phyloP scores from a whole-genome alignment of 2,329 filamentous ascomycete species.

The Grosmannia huntii region DNA sequence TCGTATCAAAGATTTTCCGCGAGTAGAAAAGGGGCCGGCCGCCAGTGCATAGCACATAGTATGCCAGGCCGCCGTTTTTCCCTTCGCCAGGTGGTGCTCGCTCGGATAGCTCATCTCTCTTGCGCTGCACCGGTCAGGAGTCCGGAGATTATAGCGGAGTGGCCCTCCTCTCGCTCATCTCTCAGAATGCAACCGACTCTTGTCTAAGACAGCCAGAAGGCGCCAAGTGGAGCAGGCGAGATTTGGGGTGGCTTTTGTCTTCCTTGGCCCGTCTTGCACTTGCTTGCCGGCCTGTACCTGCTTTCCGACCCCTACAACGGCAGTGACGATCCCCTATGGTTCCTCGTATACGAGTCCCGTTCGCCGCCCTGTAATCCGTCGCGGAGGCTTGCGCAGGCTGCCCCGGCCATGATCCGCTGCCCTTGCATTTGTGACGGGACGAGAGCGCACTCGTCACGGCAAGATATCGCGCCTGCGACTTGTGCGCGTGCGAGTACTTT shows the following conservation, averaged over 20 bases:
- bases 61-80: too few species aligned
- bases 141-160: slow-evolving; percentile 15
- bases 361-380: background rate
- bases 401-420: background rate
- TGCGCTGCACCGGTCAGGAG: slow-evolving; percentile 16
- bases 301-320: background rate
- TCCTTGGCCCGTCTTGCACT: background rate
- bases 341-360: too few species aligned
- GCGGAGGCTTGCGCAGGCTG: background rate
- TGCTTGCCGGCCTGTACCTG: background rate
- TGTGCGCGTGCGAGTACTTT: background rate
- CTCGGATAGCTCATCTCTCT: slow-evolving; percentile 9
- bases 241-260: background rate
- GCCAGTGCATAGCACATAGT: background rate
- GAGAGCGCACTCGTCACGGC: too few species aligned
- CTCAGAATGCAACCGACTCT: slow-evolving; percentile 5
- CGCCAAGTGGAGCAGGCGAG: slow-evolving; percentile 4
- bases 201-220: slow-evolving; percentile 3
- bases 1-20: background rate
- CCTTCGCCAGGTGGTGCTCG: background rate
- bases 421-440: background rate
- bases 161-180: background rate
- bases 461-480: too few species aligned
- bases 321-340: background rate
- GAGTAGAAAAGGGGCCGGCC: background rate